Evolutionary conservation across 2,329 filamentous ascomycete species (phyloP), one percentile per base, ranked within the genome.

Genomic region (Colletotrichum coccodes): DNA sequence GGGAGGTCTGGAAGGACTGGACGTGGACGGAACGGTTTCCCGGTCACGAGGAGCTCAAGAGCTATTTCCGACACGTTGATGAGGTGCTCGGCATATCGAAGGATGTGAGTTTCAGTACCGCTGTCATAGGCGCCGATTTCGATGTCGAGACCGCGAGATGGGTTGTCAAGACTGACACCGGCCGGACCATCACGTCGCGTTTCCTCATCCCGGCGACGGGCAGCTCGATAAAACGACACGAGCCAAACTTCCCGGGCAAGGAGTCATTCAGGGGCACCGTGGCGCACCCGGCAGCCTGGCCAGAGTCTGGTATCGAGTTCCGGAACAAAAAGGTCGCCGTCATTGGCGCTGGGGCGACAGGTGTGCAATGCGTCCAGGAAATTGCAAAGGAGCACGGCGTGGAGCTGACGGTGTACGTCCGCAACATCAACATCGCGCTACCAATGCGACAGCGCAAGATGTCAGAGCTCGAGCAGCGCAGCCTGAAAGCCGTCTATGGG

Each of bases 381-480:
- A 66, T 76, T 68, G 75, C 80, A 4, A 84, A 83, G 71, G 54
- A 75, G 72, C 61, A 38, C 4, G 76, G 81, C 11, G 61, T 59
- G 2, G 67, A 77, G 23, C 63, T 81, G 40, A 79, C 76, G 3
- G 84, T 90, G 3, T 89, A 89, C 72, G 84, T 90, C 68, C 81
- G 89, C 21, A 90, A 86, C 2, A 87, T 89, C 0, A 90, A 89
- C 64, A 82, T 86, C 14, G 86, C 84, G 14, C 73, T 91, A 0
- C 89, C 89, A 0, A 90, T 91, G 86, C 77, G 82, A 2, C 86
- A 89, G 71, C 76, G 80, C 1, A 61, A 76, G 2, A 72, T 89
- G 1, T 80, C 81, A 0, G 78, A 75, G 36, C 79, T 86, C 47
- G 83, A 87, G 61, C 82, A 87, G 70, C 77, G 83, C 23, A 78